These are phyloP conservation scores for Fusarium tupiense DNA, from an alignment of 2,329 filamentous ascomycete species.

Conservation along the genomic window DNA sequence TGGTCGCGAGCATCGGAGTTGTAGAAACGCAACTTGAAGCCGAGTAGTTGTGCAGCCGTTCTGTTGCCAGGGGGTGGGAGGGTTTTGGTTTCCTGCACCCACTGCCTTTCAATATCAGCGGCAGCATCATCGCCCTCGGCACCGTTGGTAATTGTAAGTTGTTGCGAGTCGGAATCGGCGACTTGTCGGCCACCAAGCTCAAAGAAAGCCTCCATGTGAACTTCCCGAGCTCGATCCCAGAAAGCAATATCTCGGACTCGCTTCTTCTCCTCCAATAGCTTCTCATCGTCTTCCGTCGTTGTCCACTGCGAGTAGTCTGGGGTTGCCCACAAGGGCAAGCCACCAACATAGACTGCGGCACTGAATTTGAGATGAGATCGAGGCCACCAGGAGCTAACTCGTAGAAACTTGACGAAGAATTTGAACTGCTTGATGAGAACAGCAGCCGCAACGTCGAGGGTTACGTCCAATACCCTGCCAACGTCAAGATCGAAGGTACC, in stretches of 20 bases:
- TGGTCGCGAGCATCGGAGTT: slow-evolving; percentile 80
- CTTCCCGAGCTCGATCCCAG: slow-evolving; percentile 80
- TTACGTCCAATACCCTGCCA: slow-evolving; percentile 92
- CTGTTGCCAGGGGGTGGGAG: slow-evolving; percentile 87
- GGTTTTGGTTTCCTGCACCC: slow-evolving; percentile 84
- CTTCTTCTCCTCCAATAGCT: slow-evolving; percentile 64
- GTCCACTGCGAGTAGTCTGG: slow-evolving; percentile 73
- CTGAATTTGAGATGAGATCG: slow-evolving; percentile 61
- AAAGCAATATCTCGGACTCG: slow-evolving; percentile 77
- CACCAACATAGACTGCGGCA: slow-evolving; percentile 62
- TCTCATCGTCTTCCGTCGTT: slow-evolving; percentile 75
- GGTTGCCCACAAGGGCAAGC: slow-evolving; percentile 86
- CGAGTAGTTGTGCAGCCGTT: slow-evolving; percentile 91
- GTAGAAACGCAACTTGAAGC: slow-evolving; percentile 97
- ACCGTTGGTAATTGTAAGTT: slow-evolving; percentile 51
- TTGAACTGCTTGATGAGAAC: slow-evolving; percentile 91
- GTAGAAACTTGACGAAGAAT: slow-evolving; percentile 93
- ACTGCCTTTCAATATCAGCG: slow-evolving; percentile 70
- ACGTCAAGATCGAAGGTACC: slow-evolving; percentile 98
- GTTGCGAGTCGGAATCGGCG: slow-evolving; percentile 65
- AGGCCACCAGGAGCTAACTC: slow-evolving; percentile 97
- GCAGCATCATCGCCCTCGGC: slow-evolving; percentile 56
- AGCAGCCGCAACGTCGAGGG: slow-evolving; percentile 92
- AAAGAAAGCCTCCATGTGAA: slow-evolving; percentile 87
- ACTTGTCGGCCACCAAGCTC: slow-evolving; percentile 81